Percentiles rank a stretch among this genome's conserved stretches.
phyloP scores from a whole-genome alignment of 2,329 filamentous ascomycete species.

The Cryphonectria parasitica region DNA sequence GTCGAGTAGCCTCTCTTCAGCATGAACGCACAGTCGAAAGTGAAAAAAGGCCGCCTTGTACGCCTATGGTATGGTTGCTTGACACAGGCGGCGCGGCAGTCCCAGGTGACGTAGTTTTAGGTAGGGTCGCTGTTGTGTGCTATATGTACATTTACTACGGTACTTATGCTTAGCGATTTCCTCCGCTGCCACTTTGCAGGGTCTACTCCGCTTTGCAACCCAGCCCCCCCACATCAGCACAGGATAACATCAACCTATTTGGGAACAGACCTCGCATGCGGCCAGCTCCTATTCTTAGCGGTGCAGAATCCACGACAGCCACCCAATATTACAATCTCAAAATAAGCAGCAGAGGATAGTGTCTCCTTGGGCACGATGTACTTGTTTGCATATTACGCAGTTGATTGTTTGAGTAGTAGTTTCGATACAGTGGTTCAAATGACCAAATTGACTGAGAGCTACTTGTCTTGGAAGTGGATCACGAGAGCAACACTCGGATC shows the following conservation, averaged over 20 bases:
- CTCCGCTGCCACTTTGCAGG: background rate
- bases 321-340: slow-evolving; percentile 13
- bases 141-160: background rate
- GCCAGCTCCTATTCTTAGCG: slow-evolving; percentile 24
- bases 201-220: background rate
- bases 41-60: slow-evolving; percentile 3
- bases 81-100: slow-evolving; percentile 6
- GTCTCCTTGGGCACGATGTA: background rate
- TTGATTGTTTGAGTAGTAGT: background rate
- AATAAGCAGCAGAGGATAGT: background rate
- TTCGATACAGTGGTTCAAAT: background rate
- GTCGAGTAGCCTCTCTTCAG: slow-evolving; percentile 2
- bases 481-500: slow-evolving; percentile 62
- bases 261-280: slow-evolving; percentile 25
- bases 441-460: background rate
- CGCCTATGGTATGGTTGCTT: background rate
- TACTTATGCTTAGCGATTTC: background rate
- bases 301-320: slow-evolving; percentile 16
- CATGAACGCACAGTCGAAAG: slow-evolving; percentile 4
- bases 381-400: background rate
- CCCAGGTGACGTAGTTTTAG: slow-evolving; percentile 14
- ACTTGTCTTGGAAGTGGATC: slow-evolving; percentile 22
- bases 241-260: slow-evolving; percentile 15
- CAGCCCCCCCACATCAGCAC: slow-evolving; percentile 7
- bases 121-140: slow-evolving; percentile 3